Evolutionary conservation across 164 flowering plant genomes (phyloP), one percentile per base, ranked within the genome.

Genomic region (Vitis amurensis): DNA sequence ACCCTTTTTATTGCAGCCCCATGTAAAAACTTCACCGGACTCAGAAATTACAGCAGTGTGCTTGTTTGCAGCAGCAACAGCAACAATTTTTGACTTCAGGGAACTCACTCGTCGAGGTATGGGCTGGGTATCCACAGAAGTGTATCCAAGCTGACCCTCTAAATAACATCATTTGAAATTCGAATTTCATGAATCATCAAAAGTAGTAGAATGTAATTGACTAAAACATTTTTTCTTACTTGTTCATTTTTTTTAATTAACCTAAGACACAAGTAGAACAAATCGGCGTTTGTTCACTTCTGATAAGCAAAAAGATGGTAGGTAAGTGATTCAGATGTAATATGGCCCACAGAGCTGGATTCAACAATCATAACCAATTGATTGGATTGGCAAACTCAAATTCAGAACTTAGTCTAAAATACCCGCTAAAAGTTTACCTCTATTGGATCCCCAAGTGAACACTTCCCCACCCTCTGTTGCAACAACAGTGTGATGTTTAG

Each of bases 61-160:
- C 68, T 96, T 96, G 80, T 96, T 96, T 76, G 98, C 98, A n/a
- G 98, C 98, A 76, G 99, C 94, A 70, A 96, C 94, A 74, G 93
- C 87, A 70, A 87, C 80, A 73, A 96, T 77, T 77, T 79, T 92
- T 49, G 88, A 69, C 79, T 75, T 87, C 10, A 96, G 82, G 19
- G 97, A 85, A 79, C 92, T 88, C 52, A 93, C 98, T 67, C 93
- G 87, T 6, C 99, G 87, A 49, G 99, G 99, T 12, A 89, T 92
- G n/a, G 99, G 87, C 79, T 96, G 99, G 56, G 92, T 88, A 74
- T 96, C 99, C 76, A 96, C 97, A 74, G 98, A 92, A 48, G 98
- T 88, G 78, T 96, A 96, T 58, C 98, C 99, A 77, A 96, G 98
- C 83, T 96, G 99, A 64, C 99, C 99, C 94, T 93, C 99, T 96